Conservation (phyloP, 306 rosid genomes). For the Corylus avellana region DNA sequence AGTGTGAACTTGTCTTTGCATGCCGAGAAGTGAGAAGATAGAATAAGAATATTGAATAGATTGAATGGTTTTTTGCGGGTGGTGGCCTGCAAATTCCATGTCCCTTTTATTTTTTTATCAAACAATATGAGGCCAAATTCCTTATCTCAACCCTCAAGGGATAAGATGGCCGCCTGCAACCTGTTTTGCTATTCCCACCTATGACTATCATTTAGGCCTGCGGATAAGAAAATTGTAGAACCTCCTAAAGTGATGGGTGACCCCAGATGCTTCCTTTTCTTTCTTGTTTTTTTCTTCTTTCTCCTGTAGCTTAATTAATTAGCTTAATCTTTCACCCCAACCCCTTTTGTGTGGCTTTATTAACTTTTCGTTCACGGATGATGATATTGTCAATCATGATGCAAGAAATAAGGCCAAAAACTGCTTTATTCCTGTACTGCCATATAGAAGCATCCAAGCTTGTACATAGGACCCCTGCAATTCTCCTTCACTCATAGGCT, state of each 20-base stretch:
- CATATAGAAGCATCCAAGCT: neutral
- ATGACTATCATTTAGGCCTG: conserved; percentile 18
- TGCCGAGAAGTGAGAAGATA: conserved; percentile 29
- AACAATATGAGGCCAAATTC: conserved; percentile 27
- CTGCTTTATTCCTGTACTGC: neutral
- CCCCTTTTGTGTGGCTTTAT: neutral
- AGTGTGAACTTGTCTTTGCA: conserved; percentile 39
- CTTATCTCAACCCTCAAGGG: conserved; percentile 42
- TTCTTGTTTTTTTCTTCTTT: neutral
- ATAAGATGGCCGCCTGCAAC: conserved; percentile 1
- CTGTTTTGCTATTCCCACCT: conserved; percentile 23
- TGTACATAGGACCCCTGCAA: too few species aligned
- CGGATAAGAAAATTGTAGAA: conserved; percentile 26
- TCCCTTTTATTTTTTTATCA: conserved; percentile 9
- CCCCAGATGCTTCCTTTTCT: conserved; percentile 20
- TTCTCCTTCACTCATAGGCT: too few species aligned
- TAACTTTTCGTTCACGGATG: neutral
- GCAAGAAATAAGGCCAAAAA: neutral
- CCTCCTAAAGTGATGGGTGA: conserved; percentile 17
- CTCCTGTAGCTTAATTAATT: neutral
- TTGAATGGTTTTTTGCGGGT: conserved; percentile 12
- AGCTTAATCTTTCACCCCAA: neutral
- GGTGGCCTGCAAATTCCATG: conserved; percentile 45
- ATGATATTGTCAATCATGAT: neutral
- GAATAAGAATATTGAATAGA: conserved; percentile 46